Base-by-base conservation (phyloP, 768 basidiomycete genomes). In the Boletus pseudopeckii region DNA sequence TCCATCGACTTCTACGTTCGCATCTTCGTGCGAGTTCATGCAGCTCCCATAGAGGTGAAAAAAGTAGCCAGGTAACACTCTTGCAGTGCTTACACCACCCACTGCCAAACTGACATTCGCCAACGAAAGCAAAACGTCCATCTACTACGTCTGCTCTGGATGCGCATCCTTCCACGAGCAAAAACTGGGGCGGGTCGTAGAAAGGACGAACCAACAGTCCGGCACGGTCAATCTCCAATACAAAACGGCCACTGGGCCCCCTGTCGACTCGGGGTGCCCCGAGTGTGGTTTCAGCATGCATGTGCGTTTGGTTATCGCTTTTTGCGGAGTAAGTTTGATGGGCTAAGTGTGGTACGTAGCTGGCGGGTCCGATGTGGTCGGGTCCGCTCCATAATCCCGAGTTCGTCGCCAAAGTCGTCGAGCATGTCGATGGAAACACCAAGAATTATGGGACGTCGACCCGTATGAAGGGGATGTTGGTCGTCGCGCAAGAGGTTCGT, bases 1-100 rank as follows among this genome's bases (percentile, higher is more conserved):
- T 96, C 92, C 15, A 96, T 99, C 64, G 97, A 99, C 64, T 99
- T 98, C 69, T 99, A 99, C 68, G 86, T 97, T 24, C 87, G 97
- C 4, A 64, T 98, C 18, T 99, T 98, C 64, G 82, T 98, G 15
- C 83, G 88, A 10, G 75, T 99, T 5, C 75, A 81, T 48, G 79
- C 86, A 0, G 77, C 84, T 4, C 86, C 93, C 0, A 70, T 86
- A 26, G 85, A 94, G 68, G 94, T 95, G 40, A 99, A 99, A 71
- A 85, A 83, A 56, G 72, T 82, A 5, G 76, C 87, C 22, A 82
- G 84, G 95, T 95, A 64, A 58, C n/a, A 84, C 15, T 17, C 37
- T 45, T 54, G 45, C 6, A 22, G 52, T 18, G 1, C 22, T 39
- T 18, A 22, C 17, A 18, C 26, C 24, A 17, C 37, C 41, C 38